These are phyloP conservation scores for Penicillium cosmopolitanum DNA, from an alignment of 495 filamentous ascomycete genomes.

Conservation along the genomic window DNA sequence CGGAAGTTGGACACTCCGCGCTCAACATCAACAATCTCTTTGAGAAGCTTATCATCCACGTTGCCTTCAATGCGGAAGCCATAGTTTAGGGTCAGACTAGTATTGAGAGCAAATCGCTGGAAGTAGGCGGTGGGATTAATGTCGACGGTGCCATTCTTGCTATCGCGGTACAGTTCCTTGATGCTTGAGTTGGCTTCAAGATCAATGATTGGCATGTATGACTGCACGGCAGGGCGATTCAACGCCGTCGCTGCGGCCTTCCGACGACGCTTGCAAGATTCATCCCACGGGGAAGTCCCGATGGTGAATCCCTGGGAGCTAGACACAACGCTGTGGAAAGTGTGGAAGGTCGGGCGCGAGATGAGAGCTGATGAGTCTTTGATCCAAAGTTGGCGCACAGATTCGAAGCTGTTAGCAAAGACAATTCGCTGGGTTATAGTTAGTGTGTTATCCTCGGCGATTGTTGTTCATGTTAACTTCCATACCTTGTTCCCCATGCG, in stretches of 20 bases:
- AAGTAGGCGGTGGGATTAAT: slow-evolving; percentile 69
- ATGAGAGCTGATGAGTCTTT: slow-evolving; percentile 72
- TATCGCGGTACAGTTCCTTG: slow-evolving; percentile 63
- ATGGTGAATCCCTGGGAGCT: slow-evolving; percentile 73
- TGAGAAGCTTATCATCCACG: slow-evolving; percentile 58
- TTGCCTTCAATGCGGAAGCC: slow-evolving; percentile 64
- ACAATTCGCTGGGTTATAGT: slow-evolving; percentile 56
- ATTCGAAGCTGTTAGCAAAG: slow-evolving; percentile 71
- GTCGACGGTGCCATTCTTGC: slow-evolving; percentile 57
- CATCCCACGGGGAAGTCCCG: slow-evolving; percentile 75
- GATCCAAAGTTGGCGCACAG: slow-evolving; percentile 70
- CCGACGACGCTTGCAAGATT: slow-evolving; percentile 69
- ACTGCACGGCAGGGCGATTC: slow-evolving; percentile 66
- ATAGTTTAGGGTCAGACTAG: slow-evolving; percentile 68
- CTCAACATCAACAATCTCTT: slow-evolving; percentile 67
- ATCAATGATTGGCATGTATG: slow-evolving; percentile 75
- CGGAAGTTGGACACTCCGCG: slow-evolving; percentile 65
- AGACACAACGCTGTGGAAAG: slow-evolving; percentile 73
- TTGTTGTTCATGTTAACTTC: neutral
- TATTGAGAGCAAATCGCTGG: slow-evolving; percentile 69
- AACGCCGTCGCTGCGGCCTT: slow-evolving; percentile 73
- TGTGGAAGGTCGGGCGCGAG: slow-evolving; percentile 70
- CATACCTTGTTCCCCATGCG: slow-evolving; percentile 65
- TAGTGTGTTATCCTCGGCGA: neutral
- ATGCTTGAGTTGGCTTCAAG: slow-evolving; percentile 67